Conservation (phyloP, 2,329 filamentous ascomycete genomes). For the Colletotrichum musae region DNA sequence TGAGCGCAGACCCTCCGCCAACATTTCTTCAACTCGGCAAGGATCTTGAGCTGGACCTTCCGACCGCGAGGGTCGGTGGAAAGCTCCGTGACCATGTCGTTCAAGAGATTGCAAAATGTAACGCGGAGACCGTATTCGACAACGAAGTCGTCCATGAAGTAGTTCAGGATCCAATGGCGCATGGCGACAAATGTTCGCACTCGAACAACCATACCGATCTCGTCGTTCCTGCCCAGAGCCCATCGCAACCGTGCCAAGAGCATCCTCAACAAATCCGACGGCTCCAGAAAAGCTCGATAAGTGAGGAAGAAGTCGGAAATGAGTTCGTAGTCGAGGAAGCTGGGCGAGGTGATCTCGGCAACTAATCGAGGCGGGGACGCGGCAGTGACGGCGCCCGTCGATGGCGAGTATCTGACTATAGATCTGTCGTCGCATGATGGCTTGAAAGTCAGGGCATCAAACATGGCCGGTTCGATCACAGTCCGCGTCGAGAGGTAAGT, state of each 20-base stretch:
- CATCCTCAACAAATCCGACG: slow-evolving; percentile 83
- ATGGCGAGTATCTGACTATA: slow-evolving; percentile 85
- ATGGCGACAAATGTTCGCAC: slow-evolving; percentile 96
- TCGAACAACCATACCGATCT: slow-evolving; percentile 92
- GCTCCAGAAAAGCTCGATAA: slow-evolving; percentile 87
- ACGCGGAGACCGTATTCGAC: slow-evolving; percentile 80
- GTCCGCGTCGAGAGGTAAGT: slow-evolving; percentile 65
- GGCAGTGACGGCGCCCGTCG: slow-evolving; percentile 82
- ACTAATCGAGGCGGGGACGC: slow-evolving; percentile 93
- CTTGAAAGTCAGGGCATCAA: slow-evolving; percentile 83
- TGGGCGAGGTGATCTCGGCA: slow-evolving; percentile 95
- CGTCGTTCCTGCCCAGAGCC: slow-evolving; percentile 85
- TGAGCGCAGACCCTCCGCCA: slow-evolving; percentile 92
- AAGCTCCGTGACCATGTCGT: slow-evolving; percentile 74
- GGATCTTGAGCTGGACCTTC: slow-evolving; percentile 82
- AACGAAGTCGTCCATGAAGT: slow-evolving; percentile 95
- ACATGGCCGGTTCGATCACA: slow-evolving; percentile 81
- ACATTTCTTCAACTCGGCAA: slow-evolving; percentile 95
- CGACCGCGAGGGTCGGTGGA: slow-evolving; percentile 58
- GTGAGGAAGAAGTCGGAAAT: slow-evolving; percentile 98
- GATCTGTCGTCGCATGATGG: slow-evolving; percentile 83
- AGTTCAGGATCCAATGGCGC: slow-evolving; percentile 97
- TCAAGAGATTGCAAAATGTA: slow-evolving; percentile 86
- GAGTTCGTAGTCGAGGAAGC: slow-evolving; percentile 95
- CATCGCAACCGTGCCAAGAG: slow-evolving; percentile 88